Conservation (phyloP, 2,329 filamentous ascomycete species). For the Penicillium sp. region DNA sequence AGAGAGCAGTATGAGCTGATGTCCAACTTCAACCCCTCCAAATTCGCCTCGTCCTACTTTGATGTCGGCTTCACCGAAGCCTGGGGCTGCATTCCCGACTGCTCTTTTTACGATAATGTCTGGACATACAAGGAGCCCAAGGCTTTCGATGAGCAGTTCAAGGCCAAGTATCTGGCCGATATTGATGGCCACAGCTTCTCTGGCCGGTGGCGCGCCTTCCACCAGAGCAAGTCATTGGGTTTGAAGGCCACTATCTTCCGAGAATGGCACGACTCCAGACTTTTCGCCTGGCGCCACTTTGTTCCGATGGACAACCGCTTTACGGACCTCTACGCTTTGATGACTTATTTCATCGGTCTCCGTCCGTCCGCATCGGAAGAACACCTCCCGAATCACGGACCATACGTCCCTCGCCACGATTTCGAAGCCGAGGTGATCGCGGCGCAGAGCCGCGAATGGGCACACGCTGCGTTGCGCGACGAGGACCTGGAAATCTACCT, state of each 20-base stretch:
- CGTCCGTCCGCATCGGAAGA: conserved; percentile 13
- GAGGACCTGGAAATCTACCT: conserved; percentile 62
- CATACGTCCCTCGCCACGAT: conserved; percentile 32
- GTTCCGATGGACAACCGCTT: conserved; percentile 54
- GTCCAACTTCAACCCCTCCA: conserved; percentile 8
- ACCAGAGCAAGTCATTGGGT: conserved; percentile 48
- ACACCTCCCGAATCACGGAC: conserved; percentile 7
- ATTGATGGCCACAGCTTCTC: conserved; percentile 44
- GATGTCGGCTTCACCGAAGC: conserved; percentile 38
- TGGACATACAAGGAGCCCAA: conserved; percentile 26
- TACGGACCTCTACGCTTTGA: conserved; percentile 49
- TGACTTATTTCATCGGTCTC: conserved; percentile 52
- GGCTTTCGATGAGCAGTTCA: conserved; percentile 35
- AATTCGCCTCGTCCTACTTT: conserved; percentile 35
- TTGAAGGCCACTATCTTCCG: conserved; percentile 56
- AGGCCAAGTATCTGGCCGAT: conserved; percentile 39
- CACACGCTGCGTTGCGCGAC: conserved; percentile 35
- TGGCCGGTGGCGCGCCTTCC: conserved; percentile 44
- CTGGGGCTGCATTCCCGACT: conserved; percentile 39
- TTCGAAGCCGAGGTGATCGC: conserved; percentile 36
- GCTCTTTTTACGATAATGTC: conserved; percentile 33
- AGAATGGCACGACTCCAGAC: conserved; percentile 54
- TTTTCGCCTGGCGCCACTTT: conserved; percentile 54
- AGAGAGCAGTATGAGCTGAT: conserved; percentile 5
- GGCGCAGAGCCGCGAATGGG: conserved; percentile 37